Percentiles rank a stretch among this genome's conserved stretches.
Conservation (phyloP, 2,329 filamentous ascomycete genomes). For the Alternaria novae-zelandiae region DNA sequence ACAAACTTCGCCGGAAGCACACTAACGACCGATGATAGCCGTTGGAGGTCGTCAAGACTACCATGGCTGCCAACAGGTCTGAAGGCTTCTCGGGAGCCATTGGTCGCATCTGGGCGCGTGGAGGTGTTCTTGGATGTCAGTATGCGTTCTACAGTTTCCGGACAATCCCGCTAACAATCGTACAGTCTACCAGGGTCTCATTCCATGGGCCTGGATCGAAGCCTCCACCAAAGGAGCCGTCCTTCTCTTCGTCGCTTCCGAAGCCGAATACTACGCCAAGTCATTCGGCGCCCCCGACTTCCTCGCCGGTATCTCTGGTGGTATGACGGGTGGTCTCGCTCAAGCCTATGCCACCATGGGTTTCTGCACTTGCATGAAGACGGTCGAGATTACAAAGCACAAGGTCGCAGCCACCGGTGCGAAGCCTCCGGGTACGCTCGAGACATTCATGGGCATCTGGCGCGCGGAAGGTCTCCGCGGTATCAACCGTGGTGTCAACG, state of each 20-base stretch:
- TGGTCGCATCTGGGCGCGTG: slow-evolving; percentile 87
- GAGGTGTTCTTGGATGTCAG: slow-evolving; percentile 93
- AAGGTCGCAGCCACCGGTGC: slow-evolving; percentile 85
- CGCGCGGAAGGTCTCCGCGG: slow-evolving; percentile 89
- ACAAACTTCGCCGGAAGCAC: not conserved
- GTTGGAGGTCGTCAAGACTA: slow-evolving; percentile 98
- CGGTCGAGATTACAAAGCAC: slow-evolving; percentile 98
- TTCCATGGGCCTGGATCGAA: slow-evolving; percentile 97
- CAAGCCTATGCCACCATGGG: slow-evolving; percentile 99
- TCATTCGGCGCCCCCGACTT: slow-evolving; percentile 85
- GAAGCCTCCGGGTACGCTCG: slow-evolving; percentile 87
- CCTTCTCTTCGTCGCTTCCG: slow-evolving; percentile 97
- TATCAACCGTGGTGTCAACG: slow-evolving; percentile 99
- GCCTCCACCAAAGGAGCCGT: slow-evolving; percentile 99
- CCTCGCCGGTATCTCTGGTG: slow-evolving; percentile 84
- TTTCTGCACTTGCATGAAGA: slow-evolving; percentile 99
- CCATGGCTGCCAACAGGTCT: slow-evolving; percentile 95
- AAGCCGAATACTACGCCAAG: slow-evolving; percentile 94
- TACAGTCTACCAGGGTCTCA: slow-evolving; percentile 97
- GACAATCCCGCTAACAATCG: slow-evolving; percentile 22
- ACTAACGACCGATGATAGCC: slow-evolving; percentile 71
- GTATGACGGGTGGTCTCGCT: slow-evolving; percentile 91
- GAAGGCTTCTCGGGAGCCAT: slow-evolving; percentile 86
- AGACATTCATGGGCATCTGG: slow-evolving; percentile 97
- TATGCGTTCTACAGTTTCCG: slow-evolving; percentile 51